Conservation (phyloP, 73 alveolate species). For the Durusdinium trenchii region DNA sequence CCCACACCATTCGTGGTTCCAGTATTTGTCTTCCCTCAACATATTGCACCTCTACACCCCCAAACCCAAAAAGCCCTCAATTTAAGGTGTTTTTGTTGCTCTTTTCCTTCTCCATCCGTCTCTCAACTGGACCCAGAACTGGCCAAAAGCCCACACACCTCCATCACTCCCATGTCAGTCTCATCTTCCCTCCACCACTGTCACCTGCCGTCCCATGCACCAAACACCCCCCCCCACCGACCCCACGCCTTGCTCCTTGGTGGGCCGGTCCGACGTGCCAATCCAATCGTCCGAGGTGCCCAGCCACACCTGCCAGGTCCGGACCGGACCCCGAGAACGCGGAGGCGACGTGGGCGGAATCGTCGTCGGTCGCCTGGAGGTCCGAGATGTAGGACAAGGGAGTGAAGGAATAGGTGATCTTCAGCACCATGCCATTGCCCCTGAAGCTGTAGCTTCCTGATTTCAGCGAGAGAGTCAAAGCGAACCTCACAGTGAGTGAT, state of each 20-base stretch:
- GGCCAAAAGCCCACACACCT: background rate
- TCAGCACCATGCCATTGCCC: slow-evolving; percentile 74
- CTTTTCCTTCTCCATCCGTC: no score
- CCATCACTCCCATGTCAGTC: background rate
- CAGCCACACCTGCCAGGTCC: slow-evolving; percentile 34
- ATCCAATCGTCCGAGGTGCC: slow-evolving; percentile 91
- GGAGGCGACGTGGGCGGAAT: background rate
- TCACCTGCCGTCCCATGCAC: no score
- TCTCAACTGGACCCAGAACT: no score
- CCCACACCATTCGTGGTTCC: no score
- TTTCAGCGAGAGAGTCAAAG: no score
- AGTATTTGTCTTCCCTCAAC: no score
- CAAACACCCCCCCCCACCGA: background rate
- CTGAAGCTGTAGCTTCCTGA: slow-evolving; percentile 80
- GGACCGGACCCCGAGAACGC: background rate
- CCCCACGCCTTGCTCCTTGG: slow-evolving; percentile 63
- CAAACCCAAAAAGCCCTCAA: no score
- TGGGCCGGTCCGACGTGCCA: slow-evolving; percentile 76
- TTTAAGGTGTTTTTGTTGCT: no score
- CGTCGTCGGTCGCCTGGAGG: slow-evolving; percentile 14
- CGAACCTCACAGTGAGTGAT: no score
- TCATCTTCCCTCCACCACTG: no score
- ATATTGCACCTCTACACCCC: no score
- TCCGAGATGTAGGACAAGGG: slow-evolving; percentile 20
- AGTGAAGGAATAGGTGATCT: slow-evolving; percentile 19